phyloP scores from a whole-genome alignment of 148 eudicot genomes.

The Dysphania ambrosioides region DNA sequence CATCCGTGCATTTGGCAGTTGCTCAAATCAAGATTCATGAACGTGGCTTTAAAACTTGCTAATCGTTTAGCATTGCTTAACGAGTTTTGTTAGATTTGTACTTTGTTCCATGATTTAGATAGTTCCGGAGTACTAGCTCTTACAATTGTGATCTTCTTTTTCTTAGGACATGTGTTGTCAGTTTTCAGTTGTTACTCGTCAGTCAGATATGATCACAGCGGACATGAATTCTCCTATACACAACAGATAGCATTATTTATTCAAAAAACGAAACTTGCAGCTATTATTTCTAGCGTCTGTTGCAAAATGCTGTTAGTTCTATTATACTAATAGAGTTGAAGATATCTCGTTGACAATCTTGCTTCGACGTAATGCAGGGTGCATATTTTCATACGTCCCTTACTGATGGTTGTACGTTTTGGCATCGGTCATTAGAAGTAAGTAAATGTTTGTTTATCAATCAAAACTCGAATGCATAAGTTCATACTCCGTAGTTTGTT shows the following conservation, averaged over 20 bases:
- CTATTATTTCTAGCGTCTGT: no score
- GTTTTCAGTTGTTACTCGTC: no score
- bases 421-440: slow-evolving; percentile 25
- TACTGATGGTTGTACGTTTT: background rate
- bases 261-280: no score
- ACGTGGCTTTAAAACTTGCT: no score
- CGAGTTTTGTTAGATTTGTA: no score
- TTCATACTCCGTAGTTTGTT: background rate
- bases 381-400: background rate
- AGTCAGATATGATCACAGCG: no score
- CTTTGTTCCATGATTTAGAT: no score
- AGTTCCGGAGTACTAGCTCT: no score
- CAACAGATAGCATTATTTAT: background rate
- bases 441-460: slow-evolving; percentile 1
- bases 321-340: background rate
- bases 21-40: no score
- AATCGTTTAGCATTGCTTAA: no score
- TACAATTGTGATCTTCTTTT: background rate
- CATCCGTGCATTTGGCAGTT: no score
- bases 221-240: no score
- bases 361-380: slow-evolving; percentile 17
- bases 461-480: background rate
- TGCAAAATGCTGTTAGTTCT: background rate
- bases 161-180: background rate
- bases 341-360: background rate